Conservation (phyloP, 2,329 filamentous ascomycete genomes). For the Penicillium sp. region DNA sequence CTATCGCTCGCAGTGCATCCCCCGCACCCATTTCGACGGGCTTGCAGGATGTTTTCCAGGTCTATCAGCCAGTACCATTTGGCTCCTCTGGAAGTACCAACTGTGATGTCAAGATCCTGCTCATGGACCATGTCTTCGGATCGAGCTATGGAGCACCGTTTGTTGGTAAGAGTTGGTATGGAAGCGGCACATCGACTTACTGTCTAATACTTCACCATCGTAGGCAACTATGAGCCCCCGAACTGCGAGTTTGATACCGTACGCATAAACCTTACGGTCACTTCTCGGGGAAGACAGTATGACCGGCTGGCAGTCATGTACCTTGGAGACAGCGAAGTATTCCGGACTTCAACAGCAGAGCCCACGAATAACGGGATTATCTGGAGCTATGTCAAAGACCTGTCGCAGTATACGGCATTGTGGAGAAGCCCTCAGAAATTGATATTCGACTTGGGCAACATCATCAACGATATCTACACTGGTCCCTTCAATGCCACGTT, state of each 20-base stretch:
- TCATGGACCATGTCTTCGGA: constrained; percentile 69
- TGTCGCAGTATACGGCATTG: no score
- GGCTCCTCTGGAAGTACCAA: constrained; percentile 33
- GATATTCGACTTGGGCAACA: no score
- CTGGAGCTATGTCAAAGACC: no score
- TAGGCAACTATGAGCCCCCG: constrained; percentile 64
- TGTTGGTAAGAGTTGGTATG: constrained; percentile 54
- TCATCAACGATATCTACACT: no score
- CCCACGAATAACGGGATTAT: constrained; percentile 48
- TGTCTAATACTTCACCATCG: neutral
- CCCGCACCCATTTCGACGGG: constrained; percentile 7
- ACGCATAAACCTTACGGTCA: constrained; percentile 70
- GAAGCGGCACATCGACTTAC: neutral
- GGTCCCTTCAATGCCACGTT: no score
- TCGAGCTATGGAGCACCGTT: constrained; percentile 71
- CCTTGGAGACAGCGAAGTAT: constrained; percentile 73
- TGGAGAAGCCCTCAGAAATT: no score
- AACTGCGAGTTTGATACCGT: constrained; percentile 68
- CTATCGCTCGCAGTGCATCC: neutral
- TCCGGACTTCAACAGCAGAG: constrained; percentile 77
- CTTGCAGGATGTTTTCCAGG: constrained; percentile 63
- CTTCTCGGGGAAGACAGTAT: constrained; percentile 67
- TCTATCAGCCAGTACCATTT: constrained; percentile 61
- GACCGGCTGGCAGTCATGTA: constrained; percentile 74
- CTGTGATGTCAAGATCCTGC: constrained; percentile 42